A percentile compares a stretch with the other conserved stretches of the same genome.
These are phyloP conservation scores for Suillus plorans DNA, from an alignment of 768 basidiomycete genomes.

Conservation along the genomic window DNA sequence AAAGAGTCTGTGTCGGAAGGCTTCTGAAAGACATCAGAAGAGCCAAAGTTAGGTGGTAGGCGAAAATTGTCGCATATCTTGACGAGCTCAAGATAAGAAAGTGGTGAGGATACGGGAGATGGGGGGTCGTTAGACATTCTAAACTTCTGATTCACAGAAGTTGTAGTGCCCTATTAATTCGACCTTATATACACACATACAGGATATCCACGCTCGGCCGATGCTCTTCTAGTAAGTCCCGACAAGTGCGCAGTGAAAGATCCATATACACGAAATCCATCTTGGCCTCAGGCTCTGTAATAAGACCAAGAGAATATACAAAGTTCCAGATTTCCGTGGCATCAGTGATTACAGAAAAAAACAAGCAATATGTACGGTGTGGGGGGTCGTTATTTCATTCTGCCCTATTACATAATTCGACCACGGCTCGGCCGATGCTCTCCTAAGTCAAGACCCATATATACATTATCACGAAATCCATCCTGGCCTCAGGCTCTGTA, in stretches of 20 bases:
- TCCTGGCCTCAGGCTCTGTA: background rate
- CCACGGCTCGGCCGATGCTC: background rate
- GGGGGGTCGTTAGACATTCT: constrained; percentile 2
- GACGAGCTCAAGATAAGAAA: constrained; percentile 63
- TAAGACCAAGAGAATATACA: constrained; percentile 2
- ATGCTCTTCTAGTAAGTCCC: background rate
- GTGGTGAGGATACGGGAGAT: constrained; percentile 1
- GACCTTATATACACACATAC: no score
- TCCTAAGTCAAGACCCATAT: background rate
- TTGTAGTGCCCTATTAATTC: no score
- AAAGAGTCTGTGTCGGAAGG: constrained; percentile 43
- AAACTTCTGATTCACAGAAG: no score
- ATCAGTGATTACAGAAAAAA: background rate
- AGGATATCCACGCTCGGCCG: background rate
- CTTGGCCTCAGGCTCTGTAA: background rate
- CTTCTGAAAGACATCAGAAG: constrained; percentile 21
- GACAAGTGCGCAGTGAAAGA: background rate
- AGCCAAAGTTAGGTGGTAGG: constrained; percentile 29
- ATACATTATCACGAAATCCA: background rate
- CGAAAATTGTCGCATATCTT: constrained; percentile 72
- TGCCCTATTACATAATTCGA: no score
- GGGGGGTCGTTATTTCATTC: no score
- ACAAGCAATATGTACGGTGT: background rate
- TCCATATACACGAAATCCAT: background rate
- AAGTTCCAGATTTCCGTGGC: constrained; percentile 4